phyloP scores from a whole-genome alignment of 495 filamentous ascomycete species.

The Usnea hakonensis region DNA sequence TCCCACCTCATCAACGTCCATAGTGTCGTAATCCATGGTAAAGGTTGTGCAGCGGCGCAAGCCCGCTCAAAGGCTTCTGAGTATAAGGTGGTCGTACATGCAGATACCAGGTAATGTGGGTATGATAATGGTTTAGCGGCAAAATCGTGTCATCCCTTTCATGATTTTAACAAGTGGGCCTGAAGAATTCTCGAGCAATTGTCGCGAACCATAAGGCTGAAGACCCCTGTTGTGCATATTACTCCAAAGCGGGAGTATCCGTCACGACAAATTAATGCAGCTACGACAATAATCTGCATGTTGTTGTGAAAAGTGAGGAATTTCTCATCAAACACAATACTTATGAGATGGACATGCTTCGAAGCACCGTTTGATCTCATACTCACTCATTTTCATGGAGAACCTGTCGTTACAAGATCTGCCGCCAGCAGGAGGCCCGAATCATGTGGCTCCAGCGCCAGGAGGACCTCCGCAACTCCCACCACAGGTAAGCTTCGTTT shows the following conservation, averaged over 20 bases:
- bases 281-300: background rate
- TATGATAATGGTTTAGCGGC: background rate
- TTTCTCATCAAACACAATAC: background rate
- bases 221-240: background rate
- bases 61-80: background rate
- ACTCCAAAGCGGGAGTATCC: slow-evolving; percentile 8
- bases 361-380: background rate
- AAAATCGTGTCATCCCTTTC: background rate
- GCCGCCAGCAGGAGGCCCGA: slow-evolving; percentile 17
- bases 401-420: slow-evolving; percentile 22
- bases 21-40: slow-evolving; percentile 29
- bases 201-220: background rate
- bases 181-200: background rate
- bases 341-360: slow-evolving; percentile 6
- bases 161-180: background rate
- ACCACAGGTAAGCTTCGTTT: slow-evolving; percentile 27
- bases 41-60: background rate
- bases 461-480: slow-evolving; percentile 44
- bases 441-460: slow-evolving; percentile 21
- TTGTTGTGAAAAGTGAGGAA: background rate
- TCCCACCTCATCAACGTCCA: slow-evolving; percentile 28
- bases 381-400: slow-evolving; percentile 17
- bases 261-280: slow-evolving; percentile 3
- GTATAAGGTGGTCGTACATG: background rate
- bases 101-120: background rate